Percentiles rank a stretch among this genome's conserved stretches.
These are phyloP conservation scores for Gynochthodes officinalis DNA, from an alignment of 257 asterid species.

Conservation along the genomic window DNA sequence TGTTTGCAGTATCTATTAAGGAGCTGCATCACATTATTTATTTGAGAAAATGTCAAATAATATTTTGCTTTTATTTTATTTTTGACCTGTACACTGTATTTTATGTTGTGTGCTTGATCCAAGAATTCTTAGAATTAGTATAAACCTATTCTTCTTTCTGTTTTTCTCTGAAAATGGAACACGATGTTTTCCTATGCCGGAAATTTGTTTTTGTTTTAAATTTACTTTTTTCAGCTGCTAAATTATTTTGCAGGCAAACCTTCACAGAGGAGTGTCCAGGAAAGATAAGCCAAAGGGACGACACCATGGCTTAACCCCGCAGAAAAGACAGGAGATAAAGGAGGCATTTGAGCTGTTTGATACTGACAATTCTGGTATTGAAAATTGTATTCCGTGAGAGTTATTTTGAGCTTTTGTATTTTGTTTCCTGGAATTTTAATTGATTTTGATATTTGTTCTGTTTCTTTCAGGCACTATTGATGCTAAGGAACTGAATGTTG, in stretches of 20 bases:
- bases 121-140: neutral
- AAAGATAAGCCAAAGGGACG: conserved; percentile 73
- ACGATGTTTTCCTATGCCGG: neutral
- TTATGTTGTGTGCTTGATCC: neutral
- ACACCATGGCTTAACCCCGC: conserved; percentile 67
- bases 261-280: conserved; percentile 48
- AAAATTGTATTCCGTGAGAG: neutral
- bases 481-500: conserved; percentile 91
- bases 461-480: conserved; percentile 70
- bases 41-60: neutral
- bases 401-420: neutral
- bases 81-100: neutral
- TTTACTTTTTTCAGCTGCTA: neutral
- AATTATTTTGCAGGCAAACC: conserved; percentile 47
- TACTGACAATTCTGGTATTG: conserved; percentile 86
- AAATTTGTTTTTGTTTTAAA: neutral
- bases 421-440: neutral
- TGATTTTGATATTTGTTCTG: neutral
- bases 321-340: conserved; percentile 84
- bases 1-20: neutral
- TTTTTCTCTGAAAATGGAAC: neutral
- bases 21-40: neutral
- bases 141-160: neutral
- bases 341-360: conserved; percentile 91
- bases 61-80: neutral